phyloP scores from a whole-genome alignment of 768 basidiomycete species.

The Tylopilus vinaceipallidus region DNA sequence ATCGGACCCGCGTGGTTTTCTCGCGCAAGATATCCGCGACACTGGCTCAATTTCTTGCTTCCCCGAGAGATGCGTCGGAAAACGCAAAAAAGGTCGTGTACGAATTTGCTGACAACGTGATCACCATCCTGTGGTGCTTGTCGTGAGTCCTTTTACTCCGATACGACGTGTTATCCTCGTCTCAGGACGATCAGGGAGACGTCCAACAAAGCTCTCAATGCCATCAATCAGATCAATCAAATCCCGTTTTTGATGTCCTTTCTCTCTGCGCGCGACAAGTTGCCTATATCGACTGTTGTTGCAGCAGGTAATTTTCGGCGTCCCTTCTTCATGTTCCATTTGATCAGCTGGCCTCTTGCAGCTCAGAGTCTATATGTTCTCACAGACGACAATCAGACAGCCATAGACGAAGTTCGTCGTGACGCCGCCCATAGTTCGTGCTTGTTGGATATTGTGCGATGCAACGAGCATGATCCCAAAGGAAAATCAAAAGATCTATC shows the following conservation, averaged over 20 bases:
- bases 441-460: constrained; percentile 59
- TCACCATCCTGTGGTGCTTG: constrained; percentile 91
- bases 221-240: constrained; percentile 78
- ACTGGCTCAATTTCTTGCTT: constrained; percentile 63
- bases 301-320: constrained; percentile 75
- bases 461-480: constrained; percentile 29
- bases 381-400: constrained; percentile 85
- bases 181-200: constrained; percentile 63
- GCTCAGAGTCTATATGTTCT: constrained; percentile 93
- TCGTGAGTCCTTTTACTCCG: constrained; percentile 62
- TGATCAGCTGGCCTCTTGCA: constrained; percentile 27
- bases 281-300: constrained; percentile 70
- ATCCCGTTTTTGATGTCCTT: constrained; percentile 91
- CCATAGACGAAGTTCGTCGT: constrained; percentile 60
- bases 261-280: constrained; percentile 62
- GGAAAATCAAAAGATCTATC: constrained; percentile 41
- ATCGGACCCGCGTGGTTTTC: background rate
- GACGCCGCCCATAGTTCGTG: constrained; percentile 62
- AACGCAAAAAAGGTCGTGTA: constrained; percentile 75
- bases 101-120: constrained; percentile 88
- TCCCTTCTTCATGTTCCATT: background rate
- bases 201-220: constrained; percentile 78
- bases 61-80: constrained; percentile 62
- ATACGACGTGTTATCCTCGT: background rate
- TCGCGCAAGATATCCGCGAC: constrained; percentile 64